Conservation (phyloP, 2,329 filamentous ascomycete genomes). For the Alternaria sp. region DNA sequence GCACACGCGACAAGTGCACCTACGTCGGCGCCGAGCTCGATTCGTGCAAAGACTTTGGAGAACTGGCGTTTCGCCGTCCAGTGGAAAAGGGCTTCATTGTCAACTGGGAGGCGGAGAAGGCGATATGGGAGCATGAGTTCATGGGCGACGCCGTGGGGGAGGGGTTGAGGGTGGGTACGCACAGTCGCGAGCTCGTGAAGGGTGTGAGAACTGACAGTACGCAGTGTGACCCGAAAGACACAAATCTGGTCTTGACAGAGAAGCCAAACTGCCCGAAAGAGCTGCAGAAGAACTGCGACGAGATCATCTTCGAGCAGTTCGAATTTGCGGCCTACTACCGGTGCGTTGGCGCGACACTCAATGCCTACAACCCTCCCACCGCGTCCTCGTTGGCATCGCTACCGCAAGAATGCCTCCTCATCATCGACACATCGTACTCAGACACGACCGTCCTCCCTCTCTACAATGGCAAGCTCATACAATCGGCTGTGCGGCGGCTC, state of each 20-base stretch:
- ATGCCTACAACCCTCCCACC: conserved; percentile 71
- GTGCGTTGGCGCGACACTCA: conserved; percentile 73
- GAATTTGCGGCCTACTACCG: conserved; percentile 87
- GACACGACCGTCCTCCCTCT: conserved; percentile 90
- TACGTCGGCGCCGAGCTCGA: conserved; percentile 82
- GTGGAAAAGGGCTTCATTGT: conserved; percentile 95
- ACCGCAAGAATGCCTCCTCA: conserved; percentile 80
- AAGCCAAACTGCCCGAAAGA: conserved; percentile 81
- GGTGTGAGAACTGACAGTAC: conserved; percentile 13
- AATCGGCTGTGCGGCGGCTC: conserved; percentile 80
- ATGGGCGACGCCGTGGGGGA: conserved; percentile 74
- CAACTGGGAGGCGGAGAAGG: conserved; percentile 95
- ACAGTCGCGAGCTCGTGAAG: conserved; percentile 12
- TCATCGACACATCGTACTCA: conserved; percentile 92
- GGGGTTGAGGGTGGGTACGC: conserved; percentile 57
- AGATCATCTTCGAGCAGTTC: conserved; percentile 97
- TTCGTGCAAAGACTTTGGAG: conserved; percentile 85
- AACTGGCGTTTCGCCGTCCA: conserved; percentile 83
- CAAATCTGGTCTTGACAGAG: conserved; percentile 84
- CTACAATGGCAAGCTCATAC: conserved; percentile 78
- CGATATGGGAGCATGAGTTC: conserved; percentile 92
- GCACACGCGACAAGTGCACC: conserved; percentile 74
- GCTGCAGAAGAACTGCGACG: conserved; percentile 88
- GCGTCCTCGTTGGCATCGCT: conserved; percentile 53
- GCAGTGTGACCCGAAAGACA: conserved; percentile 76